Evolutionary conservation across 129 eudicot genomes (phyloP).

Genomic region (sunflower (Helianthus annuus)): HanXRQr2.0-SUNRISE NC_035435.2:87906348-87906847

Average conservation of each 20-base stretch:
- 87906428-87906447: too few relatives aligned
- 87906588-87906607: constrained; percentile 91
- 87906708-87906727: background rate
- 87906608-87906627: constrained; percentile 88
- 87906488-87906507: background rate
- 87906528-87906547: constrained; percentile 6
- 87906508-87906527: constrained; percentile 3
- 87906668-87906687: background rate
- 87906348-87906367: background rate
- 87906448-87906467: too few relatives aligned
- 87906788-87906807: constrained; percentile 96
- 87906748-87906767: background rate
- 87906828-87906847: constrained; percentile 98
- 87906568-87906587: constrained; percentile 93
- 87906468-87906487: too few relatives aligned
- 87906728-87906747: background rate
- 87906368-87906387: background rate
- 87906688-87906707: background rate
- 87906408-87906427: too few relatives aligned
- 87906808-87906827: constrained; percentile 88
- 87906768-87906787: constrained; percentile 92
- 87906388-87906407: too few relatives aligned
- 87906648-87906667: constrained; percentile 67
- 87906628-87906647: constrained; percentile 91
- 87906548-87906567: constrained; percentile 81